Evolutionary conservation across 2,329 filamentous ascomycete genomes (phyloP), one percentile per base, ranked within the genome.

Genomic region (Daldinia sp.): DNA sequence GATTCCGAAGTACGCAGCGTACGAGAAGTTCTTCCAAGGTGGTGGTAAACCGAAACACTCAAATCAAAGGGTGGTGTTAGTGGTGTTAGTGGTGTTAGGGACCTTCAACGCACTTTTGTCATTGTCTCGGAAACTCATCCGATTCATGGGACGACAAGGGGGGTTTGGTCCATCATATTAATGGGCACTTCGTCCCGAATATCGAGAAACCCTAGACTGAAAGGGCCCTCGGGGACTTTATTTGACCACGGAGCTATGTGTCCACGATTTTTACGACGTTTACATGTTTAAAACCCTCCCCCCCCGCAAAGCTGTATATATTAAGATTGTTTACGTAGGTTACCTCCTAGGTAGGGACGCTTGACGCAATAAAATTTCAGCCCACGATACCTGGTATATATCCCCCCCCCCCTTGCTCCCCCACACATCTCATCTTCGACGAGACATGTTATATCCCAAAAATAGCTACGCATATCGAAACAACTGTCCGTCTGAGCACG

Each of bases 1-100:
- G 63, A 60, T 15, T 48, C 37, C 5, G 56, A 66, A 60, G 62
- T 66, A 46, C 65, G 67, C 15, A 72, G 53, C 42, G 30, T 33
- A 42, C 67, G 70, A 30, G 64, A 72, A 42, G 44, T 72, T 66
- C 70, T 72, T 13, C 70, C 70, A 35, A 70, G 60, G 15, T 70
- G 55, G 54, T 72, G 69, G 69, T 72, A 55, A 67, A n/a, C 10
- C 20, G 23, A 10, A 7, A 15, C 4, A 12, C 26, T 30, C 20
- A 30, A 37, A 65, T 6, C 6, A 26, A 35, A 18, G 39, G 12
- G 33, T 35, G 33, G 7, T 39, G n/a, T 20, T 39, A 37, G 33
- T 15, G 30, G 18, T n/a, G 33, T 35, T 41, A 39, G 18, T 33
- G 20, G 20, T 23, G 20, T 23, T 23, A 9, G 9, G 33, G 1